A percentile compares a stretch with the other conserved stretches of the same genome.
Evolutionary conservation across 2,329 filamentous ascomycete species (phyloP).

Genomic region (Trichoderma endophyticum): DNA sequence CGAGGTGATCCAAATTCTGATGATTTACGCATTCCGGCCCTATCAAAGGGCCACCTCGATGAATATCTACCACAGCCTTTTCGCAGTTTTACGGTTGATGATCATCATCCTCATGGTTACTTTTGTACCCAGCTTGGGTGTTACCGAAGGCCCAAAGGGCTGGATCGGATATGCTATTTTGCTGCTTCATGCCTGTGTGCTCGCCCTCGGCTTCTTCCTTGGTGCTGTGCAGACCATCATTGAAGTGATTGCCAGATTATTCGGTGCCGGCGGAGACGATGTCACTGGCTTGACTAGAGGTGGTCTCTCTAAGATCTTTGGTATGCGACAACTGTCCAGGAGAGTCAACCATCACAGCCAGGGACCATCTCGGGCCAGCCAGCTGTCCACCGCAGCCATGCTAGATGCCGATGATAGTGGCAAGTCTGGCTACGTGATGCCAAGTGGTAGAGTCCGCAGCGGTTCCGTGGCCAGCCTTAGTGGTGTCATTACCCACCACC

Average conservation of each 20-base stretch:
- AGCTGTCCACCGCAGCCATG: conserved; percentile 80
- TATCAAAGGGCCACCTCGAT: conserved; percentile 92
- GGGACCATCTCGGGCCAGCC: conserved; percentile 70
- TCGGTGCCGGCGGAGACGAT: conserved; percentile 78
- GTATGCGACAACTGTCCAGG: conserved; percentile 81
- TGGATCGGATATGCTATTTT: conserved; percentile 96
- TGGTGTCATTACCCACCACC: conserved; percentile 42
- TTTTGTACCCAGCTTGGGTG: conserved; percentile 79
- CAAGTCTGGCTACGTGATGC: conserved; percentile 57
- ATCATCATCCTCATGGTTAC: conserved; percentile 74
- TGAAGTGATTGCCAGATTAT: conserved; percentile 78
- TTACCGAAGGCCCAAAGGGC: conserved; percentile 75
- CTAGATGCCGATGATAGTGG: conserved; percentile 65
- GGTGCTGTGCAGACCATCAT: conserved; percentile 88
- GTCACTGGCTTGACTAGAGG: conserved; percentile 68
- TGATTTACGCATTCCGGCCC: conserved; percentile 83
- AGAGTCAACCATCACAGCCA: conserved; percentile 59
- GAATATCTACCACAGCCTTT: conserved; percentile 91
- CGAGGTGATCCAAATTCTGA: conserved; percentile 85
- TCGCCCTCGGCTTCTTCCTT: conserved; percentile 89
- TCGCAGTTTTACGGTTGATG: conserved; percentile 72
- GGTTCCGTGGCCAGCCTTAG: conserved; percentile 60
- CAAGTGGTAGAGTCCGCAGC: conserved; percentile 55
- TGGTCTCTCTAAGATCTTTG: conserved; percentile 85
- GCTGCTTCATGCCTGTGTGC: conserved; percentile 75